A percentile compares a stretch with the other conserved stretches of the same genome.
These are phyloP conservation scores for Macroventuria anomochaeta DNA, from an alignment of 2,329 filamentous ascomycete genomes.

Conservation along the genomic window DNA sequence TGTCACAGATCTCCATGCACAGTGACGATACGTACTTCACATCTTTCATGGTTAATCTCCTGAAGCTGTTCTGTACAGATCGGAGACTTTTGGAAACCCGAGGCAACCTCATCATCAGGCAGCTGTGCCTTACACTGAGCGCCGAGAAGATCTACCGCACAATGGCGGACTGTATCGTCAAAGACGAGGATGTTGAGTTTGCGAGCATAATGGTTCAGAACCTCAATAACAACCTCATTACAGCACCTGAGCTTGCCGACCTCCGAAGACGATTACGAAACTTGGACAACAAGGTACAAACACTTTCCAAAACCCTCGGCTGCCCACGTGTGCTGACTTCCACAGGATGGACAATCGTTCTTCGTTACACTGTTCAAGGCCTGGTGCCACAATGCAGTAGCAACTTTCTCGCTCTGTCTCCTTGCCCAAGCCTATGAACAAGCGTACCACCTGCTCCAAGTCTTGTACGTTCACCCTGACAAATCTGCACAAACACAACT, in stretches of 20 bases:
- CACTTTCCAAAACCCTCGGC: neutral
- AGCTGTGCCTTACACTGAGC: slow-evolving; percentile 90
- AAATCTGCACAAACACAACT: slow-evolving; percentile 23
- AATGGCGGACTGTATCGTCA: slow-evolving; percentile 93
- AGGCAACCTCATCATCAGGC: slow-evolving; percentile 94
- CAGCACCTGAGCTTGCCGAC: slow-evolving; percentile 90
- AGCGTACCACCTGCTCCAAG: slow-evolving; percentile 92
- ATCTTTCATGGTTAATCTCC: slow-evolving; percentile 95
- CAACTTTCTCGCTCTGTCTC: slow-evolving; percentile 93
- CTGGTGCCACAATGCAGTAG: slow-evolving; percentile 98
- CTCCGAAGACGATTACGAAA: slow-evolving; percentile 89
- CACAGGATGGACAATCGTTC: slow-evolving; percentile 84
- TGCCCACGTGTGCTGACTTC: slow-evolving; percentile 46
- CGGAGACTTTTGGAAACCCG: slow-evolving; percentile 87
- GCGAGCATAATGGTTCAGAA: slow-evolving; percentile 99
- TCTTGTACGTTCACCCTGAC: slow-evolving; percentile 71
- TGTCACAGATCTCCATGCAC: slow-evolving; percentile 95
- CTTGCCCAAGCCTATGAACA: slow-evolving; percentile 98
- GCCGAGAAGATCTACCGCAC: slow-evolving; percentile 95
- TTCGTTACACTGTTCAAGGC: slow-evolving; percentile 94
- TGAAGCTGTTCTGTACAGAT: slow-evolving; percentile 95
- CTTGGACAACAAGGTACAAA: slow-evolving; percentile 71
- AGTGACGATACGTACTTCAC: slow-evolving; percentile 98
- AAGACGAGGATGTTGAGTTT: slow-evolving; percentile 97
- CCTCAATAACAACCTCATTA: slow-evolving; percentile 98